These are phyloP conservation scores for Castanea mollissima DNA, from an alignment of 306 rosid genomes.

Conservation along the genomic window DNA sequence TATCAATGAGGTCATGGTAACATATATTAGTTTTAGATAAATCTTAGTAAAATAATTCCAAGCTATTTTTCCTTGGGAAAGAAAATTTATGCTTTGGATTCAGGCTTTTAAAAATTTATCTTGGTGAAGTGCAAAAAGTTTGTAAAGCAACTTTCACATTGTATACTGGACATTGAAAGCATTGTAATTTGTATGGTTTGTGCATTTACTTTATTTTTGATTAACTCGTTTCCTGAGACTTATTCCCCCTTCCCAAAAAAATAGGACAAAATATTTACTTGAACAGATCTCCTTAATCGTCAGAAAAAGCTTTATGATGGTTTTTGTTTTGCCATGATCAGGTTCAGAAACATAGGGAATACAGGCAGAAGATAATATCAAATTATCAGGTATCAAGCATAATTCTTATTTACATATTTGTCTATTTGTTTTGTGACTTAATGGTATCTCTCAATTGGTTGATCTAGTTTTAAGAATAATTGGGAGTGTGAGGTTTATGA, in stretches of 20 bases:
- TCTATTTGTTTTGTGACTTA: slow-evolving; percentile 10
- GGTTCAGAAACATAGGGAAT: slow-evolving; percentile 76
- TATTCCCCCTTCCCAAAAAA: not conserved
- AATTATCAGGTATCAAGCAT: slow-evolving; percentile 63
- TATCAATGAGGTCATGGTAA: not conserved
- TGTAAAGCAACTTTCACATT: not conserved
- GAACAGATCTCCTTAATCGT: not conserved
- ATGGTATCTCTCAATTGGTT: not conserved
- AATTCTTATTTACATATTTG: not conserved
- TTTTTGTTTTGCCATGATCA: slow-evolving; percentile 34
- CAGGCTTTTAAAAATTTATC: not conserved
- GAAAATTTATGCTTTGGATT: not conserved
- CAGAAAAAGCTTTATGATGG: not conserved
- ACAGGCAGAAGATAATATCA: slow-evolving; percentile 70
- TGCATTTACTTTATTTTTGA: not conserved
- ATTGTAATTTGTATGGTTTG: not conserved
- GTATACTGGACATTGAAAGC: not conserved
- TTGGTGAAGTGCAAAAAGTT: not conserved
- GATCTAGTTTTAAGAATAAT: not conserved
- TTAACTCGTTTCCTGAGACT: not conserved
- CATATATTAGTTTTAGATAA: not conserved
- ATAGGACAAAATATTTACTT: not conserved
- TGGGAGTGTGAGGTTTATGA: not conserved
- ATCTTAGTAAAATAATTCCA: not conserved
- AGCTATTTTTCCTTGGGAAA: not conserved